A percentile compares a stretch with the other conserved stretches of the same genome.
Conservation (phyloP, 768 basidiomycete species). For the Infundibulicybe gibba region DNA sequence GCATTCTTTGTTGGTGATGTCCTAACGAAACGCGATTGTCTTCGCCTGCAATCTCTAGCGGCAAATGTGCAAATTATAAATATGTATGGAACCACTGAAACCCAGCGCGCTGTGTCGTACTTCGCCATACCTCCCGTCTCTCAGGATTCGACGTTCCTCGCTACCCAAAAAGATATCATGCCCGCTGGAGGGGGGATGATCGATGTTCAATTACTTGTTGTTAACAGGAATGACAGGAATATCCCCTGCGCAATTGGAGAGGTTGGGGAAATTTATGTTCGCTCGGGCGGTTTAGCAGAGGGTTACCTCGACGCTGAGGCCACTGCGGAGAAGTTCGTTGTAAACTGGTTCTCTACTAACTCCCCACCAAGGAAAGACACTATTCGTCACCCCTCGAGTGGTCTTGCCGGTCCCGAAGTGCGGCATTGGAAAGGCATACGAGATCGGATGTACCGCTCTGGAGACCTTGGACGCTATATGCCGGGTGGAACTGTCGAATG, state of each 20-base stretch:
- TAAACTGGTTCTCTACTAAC: constrained; percentile 80
- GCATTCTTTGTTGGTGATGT: constrained; percentile 99
- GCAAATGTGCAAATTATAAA: constrained; percentile 93
- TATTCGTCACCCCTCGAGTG: constrained; percentile 55
- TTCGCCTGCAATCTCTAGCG: constrained; percentile 89
- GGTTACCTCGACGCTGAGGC: constrained; percentile 87
- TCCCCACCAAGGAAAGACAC: constrained; percentile 60
- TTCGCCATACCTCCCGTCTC: constrained; percentile 86
- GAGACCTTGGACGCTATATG: constrained; percentile 92
- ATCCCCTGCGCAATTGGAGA: constrained; percentile 92
- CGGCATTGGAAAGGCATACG: constrained; percentile 92
- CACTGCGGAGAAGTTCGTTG: constrained; percentile 87
- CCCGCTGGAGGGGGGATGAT: constrained; percentile 97
- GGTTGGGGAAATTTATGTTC: constrained; percentile 97
- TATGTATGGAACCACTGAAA: constrained; percentile 99
- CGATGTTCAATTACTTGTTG: constrained; percentile 94
- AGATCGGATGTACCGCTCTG: constrained; percentile 97
- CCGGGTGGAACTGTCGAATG: constrained; percentile 95
- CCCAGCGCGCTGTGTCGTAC: constrained; percentile 97
- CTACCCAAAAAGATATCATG: constrained; percentile 95
- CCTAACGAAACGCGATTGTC: constrained; percentile 96
- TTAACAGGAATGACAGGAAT: constrained; percentile 83
- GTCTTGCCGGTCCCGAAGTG: constrained; percentile 66
- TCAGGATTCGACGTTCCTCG: constrained; percentile 84
- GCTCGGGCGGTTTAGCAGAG: constrained; percentile 93